phyloP scores from a whole-genome alignment of 2,329 filamentous ascomycete species.

The Hypoxylon sp. region DNA sequence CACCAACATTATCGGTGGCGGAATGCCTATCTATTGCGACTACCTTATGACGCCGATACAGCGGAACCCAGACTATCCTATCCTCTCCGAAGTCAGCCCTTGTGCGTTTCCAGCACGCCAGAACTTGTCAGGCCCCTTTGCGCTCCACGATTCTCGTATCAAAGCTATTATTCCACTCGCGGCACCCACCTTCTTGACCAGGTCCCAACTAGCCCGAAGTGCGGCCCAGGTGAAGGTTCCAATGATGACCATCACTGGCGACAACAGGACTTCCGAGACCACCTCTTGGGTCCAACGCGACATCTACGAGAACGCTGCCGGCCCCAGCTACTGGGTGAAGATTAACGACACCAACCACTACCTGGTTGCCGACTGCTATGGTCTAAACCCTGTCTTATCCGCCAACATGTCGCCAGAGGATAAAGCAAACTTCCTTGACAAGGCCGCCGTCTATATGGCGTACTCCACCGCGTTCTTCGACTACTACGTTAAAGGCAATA shows the following conservation, averaged over 20 bases:
- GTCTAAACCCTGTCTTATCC: slow-evolving; percentile 28
- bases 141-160: slow-evolving; percentile 36
- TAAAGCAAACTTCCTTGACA: slow-evolving; percentile 32
- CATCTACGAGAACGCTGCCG: slow-evolving; percentile 27
- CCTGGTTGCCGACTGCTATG: slow-evolving; percentile 35
- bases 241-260: slow-evolving; percentile 39
- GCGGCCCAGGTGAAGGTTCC: slow-evolving; percentile 33
- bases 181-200: slow-evolving; percentile 36
- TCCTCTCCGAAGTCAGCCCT: neutral
- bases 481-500: slow-evolving; percentile 37
- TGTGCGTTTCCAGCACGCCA: slow-evolving; percentile 1
- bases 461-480: slow-evolving; percentile 41
- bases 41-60: neutral
- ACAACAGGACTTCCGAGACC: slow-evolving; percentile 26
- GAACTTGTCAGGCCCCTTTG: slow-evolving; percentile 5
- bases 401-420: neutral
- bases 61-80: neutral
- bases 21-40: slow-evolving; percentile 3
- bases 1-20: neutral
- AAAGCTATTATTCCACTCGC: slow-evolving; percentile 37
- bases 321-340: slow-evolving; percentile 36
- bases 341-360: slow-evolving; percentile 35
- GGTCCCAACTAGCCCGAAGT: slow-evolving; percentile 35
- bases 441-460: slow-evolving; percentile 40
- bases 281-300: neutral